Conservation (phyloP, 495 filamentous ascomycete species). For the Pseudomonodictys pantanalensis region DNA sequence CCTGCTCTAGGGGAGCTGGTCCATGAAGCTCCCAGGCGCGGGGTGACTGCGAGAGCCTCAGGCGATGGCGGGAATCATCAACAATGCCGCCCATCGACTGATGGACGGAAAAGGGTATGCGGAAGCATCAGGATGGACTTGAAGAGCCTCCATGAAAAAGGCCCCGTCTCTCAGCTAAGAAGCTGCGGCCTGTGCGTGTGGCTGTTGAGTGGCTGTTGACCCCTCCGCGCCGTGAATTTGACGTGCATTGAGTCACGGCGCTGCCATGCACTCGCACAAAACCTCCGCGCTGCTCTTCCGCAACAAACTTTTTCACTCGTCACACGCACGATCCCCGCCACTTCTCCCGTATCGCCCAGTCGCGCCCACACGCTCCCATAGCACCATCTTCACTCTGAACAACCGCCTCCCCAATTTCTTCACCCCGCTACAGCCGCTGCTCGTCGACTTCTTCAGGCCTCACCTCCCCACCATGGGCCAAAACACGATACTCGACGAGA, state of each 20-base stretch:
- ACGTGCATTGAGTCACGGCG: conserved; percentile 19
- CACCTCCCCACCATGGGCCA: conserved; percentile 46
- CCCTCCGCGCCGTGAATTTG: conserved; percentile 23
- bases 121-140: too few species aligned
- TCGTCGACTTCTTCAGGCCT: conserved; percentile 16
- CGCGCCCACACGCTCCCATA: not conserved
- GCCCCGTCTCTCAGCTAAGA: too few species aligned
- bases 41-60: too few species aligned
- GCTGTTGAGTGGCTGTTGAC: not conserved
- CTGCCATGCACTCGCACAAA: conserved; percentile 17
- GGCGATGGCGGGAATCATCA: too few species aligned
- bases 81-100: too few species aligned
- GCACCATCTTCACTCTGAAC: not conserved
- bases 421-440: not conserved
- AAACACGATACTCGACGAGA: conserved; percentile 51
- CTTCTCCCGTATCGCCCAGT: not conserved
- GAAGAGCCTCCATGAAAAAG: too few species aligned
- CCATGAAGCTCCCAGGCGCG: too few species aligned
- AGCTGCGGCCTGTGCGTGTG: not conserved
- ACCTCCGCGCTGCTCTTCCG: not conserved
- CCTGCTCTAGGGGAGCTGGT: too few species aligned
- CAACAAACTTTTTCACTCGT: conserved; percentile 14
- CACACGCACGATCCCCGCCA: conserved; percentile 2
- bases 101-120: too few species aligned
- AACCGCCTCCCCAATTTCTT: conserved; percentile 2